These are phyloP conservation scores for Bonnemaisonia californica DNA, from an alignment of 31 red algal genomes.

Conservation along the genomic window DNA sequence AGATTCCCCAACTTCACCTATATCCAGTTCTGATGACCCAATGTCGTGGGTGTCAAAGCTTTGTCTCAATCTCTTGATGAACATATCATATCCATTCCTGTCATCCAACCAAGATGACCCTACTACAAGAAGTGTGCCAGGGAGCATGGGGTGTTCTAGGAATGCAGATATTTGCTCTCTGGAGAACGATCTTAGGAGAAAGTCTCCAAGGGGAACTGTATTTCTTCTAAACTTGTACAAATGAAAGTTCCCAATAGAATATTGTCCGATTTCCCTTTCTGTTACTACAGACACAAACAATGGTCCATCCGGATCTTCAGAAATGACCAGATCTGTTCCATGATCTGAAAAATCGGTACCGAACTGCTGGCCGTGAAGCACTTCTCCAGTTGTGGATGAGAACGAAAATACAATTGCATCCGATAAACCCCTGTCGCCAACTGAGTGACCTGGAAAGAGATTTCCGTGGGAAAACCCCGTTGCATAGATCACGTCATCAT, in stretches of 20 bases:
- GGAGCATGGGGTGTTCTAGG: constrained; percentile 52
- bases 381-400: constrained; percentile 26
- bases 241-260: constrained; percentile 69
- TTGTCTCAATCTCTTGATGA: constrained; percentile 52
- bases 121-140: constrained; percentile 22
- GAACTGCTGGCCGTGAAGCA: constrained; percentile 44
- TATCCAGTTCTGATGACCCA: constrained; percentile 43
- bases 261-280: constrained; percentile 55
- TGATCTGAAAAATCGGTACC: constrained; percentile 60
- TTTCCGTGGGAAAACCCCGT: constrained; percentile 48
- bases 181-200: constrained; percentile 55
- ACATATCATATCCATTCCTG: constrained; percentile 63
- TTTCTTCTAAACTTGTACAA: constrained; percentile 57
- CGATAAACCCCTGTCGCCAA: neutral
- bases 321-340: constrained; percentile 35
- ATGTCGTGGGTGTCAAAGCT: constrained; percentile 41
- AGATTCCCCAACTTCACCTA: constrained; percentile 42
- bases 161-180: constrained; percentile 53
- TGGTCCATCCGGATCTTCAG: constrained; percentile 27
- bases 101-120: constrained; percentile 65
- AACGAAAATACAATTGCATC: constrained; percentile 63
- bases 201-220: constrained; percentile 26
- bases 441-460: constrained; percentile 37
- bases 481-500: constrained; percentile 51
- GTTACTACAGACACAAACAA: constrained; percentile 58